Evolutionary conservation across 2,329 filamentous ascomycete species (phyloP).

Genomic region (Cladosporium austrohemisphaericum): DNA sequence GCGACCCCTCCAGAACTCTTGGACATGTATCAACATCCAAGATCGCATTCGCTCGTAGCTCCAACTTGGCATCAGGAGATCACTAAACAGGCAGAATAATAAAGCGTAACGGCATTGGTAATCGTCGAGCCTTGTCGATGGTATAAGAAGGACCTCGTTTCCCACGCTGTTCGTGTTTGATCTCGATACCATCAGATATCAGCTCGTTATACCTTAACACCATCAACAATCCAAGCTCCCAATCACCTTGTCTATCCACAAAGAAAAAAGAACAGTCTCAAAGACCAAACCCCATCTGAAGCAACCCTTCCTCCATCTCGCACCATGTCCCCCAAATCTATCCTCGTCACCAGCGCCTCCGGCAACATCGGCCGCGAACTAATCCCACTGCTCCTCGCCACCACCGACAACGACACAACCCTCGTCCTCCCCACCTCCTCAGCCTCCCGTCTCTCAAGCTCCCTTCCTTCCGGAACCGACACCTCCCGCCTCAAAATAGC

Average conservation of each 20-base stretch:
- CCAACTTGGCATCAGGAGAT: background rate
- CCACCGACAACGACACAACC: background rate
- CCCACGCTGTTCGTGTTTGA: too few relatives aligned
- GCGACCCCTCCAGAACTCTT: background rate
- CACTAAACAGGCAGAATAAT: too few relatives aligned
- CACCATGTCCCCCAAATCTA: conserved; percentile 4
- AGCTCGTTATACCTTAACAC: too few relatives aligned
- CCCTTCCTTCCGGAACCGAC: background rate
- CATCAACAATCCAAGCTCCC: background rate
- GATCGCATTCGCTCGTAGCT: too few relatives aligned
- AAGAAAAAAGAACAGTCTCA: background rate
- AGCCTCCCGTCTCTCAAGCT: background rate
- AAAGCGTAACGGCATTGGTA: too few relatives aligned
- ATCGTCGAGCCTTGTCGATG: too few relatives aligned
- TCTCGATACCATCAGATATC: too few relatives aligned
- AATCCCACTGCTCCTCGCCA: conserved; percentile 9
- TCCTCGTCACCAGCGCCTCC: conserved; percentile 13
- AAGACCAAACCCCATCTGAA: background rate
- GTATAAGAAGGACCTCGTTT: too few relatives aligned
- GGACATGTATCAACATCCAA: too few relatives aligned
- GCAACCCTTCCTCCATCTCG: background rate
- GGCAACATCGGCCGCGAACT: conserved; percentile 15
- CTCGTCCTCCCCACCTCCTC: conserved; percentile 11
- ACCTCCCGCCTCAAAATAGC: conserved; percentile 1
- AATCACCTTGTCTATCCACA: too few relatives aligned